A percentile compares a stretch with the other conserved stretches of the same genome.
These are phyloP conservation scores for Pezicula rhizophila DNA, from an alignment of 2,329 filamentous ascomycete species.

Conservation along the genomic window DNA sequence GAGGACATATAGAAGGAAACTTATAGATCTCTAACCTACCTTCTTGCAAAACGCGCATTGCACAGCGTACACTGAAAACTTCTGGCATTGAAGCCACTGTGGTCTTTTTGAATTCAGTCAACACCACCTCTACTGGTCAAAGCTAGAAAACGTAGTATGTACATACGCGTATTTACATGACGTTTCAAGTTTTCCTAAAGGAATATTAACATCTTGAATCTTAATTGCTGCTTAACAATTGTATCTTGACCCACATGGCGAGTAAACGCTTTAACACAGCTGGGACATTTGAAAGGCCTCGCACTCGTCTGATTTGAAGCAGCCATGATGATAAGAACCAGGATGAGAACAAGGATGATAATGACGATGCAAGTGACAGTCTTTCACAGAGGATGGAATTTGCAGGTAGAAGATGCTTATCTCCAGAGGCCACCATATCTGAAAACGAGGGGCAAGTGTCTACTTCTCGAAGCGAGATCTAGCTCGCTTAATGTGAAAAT, in stretches of 20 bases:
- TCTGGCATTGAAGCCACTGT: constrained; percentile 1
- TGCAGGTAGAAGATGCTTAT: no score
- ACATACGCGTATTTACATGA: constrained; percentile 6
- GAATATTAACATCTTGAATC: not conserved
- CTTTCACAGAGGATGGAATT: no score
- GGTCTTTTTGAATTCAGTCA: constrained; percentile 1
- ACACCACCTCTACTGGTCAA: not conserved
- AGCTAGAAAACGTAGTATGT: not conserved
- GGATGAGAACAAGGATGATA: no score
- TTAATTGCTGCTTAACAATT: not conserved
- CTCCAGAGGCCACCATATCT: no score
- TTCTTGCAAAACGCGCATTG: constrained; percentile 6
- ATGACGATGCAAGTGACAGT: no score
- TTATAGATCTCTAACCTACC: not conserved
- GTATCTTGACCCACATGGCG: constrained; percentile 2
- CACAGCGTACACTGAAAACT: constrained; percentile 4
- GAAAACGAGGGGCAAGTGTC: no score
- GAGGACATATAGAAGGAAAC: not conserved
- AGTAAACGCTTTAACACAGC: constrained; percentile 4
- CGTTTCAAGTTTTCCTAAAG: constrained; percentile 5
- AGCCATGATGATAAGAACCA: no score
- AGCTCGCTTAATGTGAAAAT: no score
- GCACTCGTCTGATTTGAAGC: not conserved
- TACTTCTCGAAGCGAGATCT: no score
- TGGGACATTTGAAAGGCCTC: constrained; percentile 4